Evolutionary conservation across 2,329 filamentous ascomycete species (phyloP).

Genomic region (Aspergillus arachidicola): DNA sequence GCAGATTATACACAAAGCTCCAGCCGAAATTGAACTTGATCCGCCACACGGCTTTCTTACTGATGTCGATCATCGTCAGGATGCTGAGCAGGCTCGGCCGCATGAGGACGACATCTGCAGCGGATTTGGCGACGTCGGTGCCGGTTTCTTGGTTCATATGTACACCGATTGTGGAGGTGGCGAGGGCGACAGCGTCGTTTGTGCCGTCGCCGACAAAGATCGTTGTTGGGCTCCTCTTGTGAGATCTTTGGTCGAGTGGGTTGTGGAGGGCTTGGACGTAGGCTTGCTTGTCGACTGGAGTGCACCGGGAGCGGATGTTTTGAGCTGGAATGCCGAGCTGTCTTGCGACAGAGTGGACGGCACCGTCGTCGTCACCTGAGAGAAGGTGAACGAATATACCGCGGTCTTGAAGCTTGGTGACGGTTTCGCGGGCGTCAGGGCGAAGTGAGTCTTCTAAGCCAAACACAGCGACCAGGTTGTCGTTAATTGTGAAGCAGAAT

Average conservation of each 20-base stretch:
- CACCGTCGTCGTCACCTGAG: conserved; percentile 57
- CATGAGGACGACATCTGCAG: conserved; percentile 71
- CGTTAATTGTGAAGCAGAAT: conserved; percentile 59
- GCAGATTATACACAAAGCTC: conserved; percentile 70
- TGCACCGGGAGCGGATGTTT: conserved; percentile 50
- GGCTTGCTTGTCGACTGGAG: conserved; percentile 57
- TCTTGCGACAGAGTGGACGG: conserved; percentile 53
- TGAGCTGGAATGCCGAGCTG: conserved; percentile 41
- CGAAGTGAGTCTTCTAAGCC: conserved; percentile 53
- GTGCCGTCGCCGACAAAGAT: conserved; percentile 78
- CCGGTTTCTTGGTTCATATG: conserved; percentile 67
- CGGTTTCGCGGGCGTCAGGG: conserved; percentile 53
- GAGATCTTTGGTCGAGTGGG: conserved; percentile 21
- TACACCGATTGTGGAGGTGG: conserved; percentile 70
- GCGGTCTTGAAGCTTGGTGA: conserved; percentile 53
- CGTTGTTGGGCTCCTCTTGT: conserved; percentile 11
- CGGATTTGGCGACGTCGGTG: conserved; percentile 66
- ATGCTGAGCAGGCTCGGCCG: conserved; percentile 59
- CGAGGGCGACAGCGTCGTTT: conserved; percentile 74
- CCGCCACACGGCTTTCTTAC: conserved; percentile 46
- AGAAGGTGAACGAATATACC: conserved; percentile 58
- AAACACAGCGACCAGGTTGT: conserved; percentile 49
- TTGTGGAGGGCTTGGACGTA: conserved; percentile 46
- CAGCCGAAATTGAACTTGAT: conserved; percentile 71
- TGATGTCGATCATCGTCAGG: conserved; percentile 60